A percentile compares a stretch with the other conserved stretches of the same genome.
Evolutionary conservation across 23 red algal genomes (phyloP).

Genomic region (Gracilaria caudata): DNA sequence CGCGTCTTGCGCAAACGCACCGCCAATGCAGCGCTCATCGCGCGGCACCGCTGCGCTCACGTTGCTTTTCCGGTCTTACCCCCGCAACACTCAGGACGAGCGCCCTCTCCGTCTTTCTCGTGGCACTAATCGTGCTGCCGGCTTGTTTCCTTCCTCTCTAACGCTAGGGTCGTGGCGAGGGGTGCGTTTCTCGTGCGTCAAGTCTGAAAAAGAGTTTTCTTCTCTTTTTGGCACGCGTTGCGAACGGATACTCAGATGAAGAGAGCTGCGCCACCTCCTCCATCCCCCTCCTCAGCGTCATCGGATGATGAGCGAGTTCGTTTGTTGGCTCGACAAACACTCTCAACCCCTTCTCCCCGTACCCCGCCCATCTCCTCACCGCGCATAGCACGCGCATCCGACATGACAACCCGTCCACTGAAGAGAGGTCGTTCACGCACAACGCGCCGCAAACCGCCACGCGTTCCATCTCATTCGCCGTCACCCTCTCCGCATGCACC

Average conservation of each 20-base stretch:
- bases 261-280: constrained; percentile 32
- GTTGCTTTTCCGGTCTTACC: constrained; percentile 14
- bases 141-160: not conserved
- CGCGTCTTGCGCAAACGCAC: not conserved
- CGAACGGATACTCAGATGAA: not conserved
- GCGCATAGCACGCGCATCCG: not conserved
- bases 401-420: not conserved
- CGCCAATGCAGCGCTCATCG: constrained; percentile 10
- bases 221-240: not conserved
- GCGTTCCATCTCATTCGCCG: constrained; percentile 35
- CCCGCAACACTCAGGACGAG: no score
- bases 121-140: no score
- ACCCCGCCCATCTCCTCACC: constrained; percentile 20
- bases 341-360: not conserved
- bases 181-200: no score
- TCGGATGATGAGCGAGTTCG: constrained; percentile 36
- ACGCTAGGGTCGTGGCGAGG: no score
- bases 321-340: not conserved
- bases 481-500: constrained; percentile 15
- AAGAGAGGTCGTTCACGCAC: constrained; percentile 42
- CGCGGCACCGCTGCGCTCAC: not conserved
- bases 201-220: no score
- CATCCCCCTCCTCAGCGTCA: constrained; percentile 31
- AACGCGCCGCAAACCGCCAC: constrained; percentile 39
- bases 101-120: no score